Evolutionary conservation across 306 rosid genomes (phyloP).

Genomic region (Vigna reflexopilosa): DNA sequence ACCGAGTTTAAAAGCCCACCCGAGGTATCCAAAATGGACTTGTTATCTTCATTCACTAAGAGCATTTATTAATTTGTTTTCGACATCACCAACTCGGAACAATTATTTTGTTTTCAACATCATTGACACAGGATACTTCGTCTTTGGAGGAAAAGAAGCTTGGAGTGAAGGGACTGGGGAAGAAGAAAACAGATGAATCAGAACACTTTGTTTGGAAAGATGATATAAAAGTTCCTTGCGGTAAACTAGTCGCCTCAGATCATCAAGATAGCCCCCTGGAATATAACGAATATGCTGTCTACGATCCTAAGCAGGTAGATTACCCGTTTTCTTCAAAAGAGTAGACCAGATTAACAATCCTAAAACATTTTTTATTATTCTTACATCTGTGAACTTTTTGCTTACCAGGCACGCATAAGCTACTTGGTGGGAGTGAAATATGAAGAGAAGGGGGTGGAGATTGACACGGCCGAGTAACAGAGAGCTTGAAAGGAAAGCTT

Average conservation of each 20-base stretch:
- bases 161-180: constrained; percentile 77
- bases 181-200: constrained; percentile 76
- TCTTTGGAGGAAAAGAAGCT: constrained; percentile 66
- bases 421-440: constrained; percentile 79
- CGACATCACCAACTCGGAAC: no score
- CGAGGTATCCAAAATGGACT: constrained; percentile 50
- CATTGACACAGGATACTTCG: constrained; percentile 59
- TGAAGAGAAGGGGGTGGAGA: constrained; percentile 62
- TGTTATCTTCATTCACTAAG: not conserved
- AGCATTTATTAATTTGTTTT: no score
- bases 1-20: constrained; percentile 55
- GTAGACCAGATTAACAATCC: not conserved
- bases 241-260: constrained; percentile 62
- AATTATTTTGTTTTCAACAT: not conserved
- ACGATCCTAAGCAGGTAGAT: constrained; percentile 82
- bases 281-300: constrained; percentile 80
- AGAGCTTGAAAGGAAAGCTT: not conserved
- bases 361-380: not conserved
- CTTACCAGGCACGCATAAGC: constrained; percentile 68
- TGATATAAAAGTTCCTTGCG: constrained; percentile 83
- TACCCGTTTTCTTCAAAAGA: not conserved
- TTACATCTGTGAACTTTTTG: not conserved
- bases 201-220: constrained; percentile 86
- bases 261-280: constrained; percentile 73
- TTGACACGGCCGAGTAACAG: constrained; percentile 58